These are phyloP conservation scores for Arctium lappa DNA, from an alignment of 129 eudicot genomes.

Conservation along the genomic window DNA sequence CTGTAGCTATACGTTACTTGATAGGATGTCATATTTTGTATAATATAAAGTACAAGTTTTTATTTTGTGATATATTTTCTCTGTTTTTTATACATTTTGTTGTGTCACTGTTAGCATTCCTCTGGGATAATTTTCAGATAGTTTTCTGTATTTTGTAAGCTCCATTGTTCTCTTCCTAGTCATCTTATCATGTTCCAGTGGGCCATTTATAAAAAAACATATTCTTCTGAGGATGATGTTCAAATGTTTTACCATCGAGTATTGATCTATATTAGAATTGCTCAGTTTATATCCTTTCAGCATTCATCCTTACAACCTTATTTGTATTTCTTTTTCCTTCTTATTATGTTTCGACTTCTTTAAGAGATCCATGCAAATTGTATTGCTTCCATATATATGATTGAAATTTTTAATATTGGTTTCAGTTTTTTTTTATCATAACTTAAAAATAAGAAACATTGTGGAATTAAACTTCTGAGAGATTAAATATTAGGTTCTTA, in stretches of 20 bases:
- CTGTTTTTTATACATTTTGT: not conserved
- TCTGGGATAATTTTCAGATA: not conserved
- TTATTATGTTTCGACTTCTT: not conserved
- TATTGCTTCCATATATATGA: not conserved
- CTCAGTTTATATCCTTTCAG: not conserved
- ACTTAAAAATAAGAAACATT: too few species aligned
- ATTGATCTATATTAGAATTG: not conserved
- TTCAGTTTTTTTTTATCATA: too few species aligned
- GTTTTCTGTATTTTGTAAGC: not conserved
- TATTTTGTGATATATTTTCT: too few species aligned
- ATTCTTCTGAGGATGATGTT: not conserved
- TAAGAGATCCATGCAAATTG: not conserved
- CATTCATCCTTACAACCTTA: not conserved
- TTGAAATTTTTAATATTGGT: too few species aligned
- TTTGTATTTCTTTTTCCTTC: not conserved
- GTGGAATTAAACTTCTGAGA: not conserved
- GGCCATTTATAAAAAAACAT: not conserved
- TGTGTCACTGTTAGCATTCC: not conserved
- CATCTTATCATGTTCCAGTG: not conserved
- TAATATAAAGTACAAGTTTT: not conserved
- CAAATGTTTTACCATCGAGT: not conserved
- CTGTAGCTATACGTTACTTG: too few species aligned
- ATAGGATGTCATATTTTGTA: too few species aligned
- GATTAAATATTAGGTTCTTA: not conserved
- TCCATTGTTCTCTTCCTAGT: not conserved